phyloP scores from a whole-genome alignment of 2,329 filamentous ascomycete species.

The Penicillium aurantiogriseum region DNA sequence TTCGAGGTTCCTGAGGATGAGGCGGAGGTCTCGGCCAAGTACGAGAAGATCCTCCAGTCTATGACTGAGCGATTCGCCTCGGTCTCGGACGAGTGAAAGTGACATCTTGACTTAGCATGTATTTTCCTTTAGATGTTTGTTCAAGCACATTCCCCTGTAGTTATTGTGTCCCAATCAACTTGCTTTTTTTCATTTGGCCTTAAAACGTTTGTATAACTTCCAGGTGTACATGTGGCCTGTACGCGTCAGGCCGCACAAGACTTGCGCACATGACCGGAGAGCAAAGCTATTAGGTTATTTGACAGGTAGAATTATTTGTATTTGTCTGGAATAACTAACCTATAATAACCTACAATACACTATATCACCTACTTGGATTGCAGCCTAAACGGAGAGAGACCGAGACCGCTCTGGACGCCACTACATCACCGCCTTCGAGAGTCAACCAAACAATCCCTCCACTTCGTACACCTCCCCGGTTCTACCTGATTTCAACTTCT shows the following conservation, averaged over 20 bases:
- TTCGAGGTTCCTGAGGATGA: constrained; percentile 90
- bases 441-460: constrained; percentile 25
- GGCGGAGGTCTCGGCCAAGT: constrained; percentile 82
- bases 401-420: constrained; percentile 16
- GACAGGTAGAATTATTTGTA: not conserved
- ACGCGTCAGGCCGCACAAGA: constrained; percentile 3
- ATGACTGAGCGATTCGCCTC: constrained; percentile 98
- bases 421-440: constrained; percentile 28
- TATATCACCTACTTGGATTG: not conserved
- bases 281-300: not conserved
- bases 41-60: constrained; percentile 83
- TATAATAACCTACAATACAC: not conserved
- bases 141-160: constrained; percentile 39
- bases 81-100: constrained; percentile 82
- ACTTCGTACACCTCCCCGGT: constrained; percentile 10
- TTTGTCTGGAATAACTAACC: not conserved
- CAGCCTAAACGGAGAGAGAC: constrained; percentile 3
- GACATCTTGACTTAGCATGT: constrained; percentile 18
- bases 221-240: constrained; percentile 1
- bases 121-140: constrained; percentile 27
- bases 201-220: not conserved
- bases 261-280: not conserved
- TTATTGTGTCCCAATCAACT: constrained; percentile 26
- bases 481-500: constrained; percentile 9
- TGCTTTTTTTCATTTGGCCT: constrained; percentile 10